Evolutionary conservation across 2,329 filamentous ascomycete genomes (phyloP).

Genomic region (Dactylella cylindrospora): DNA sequence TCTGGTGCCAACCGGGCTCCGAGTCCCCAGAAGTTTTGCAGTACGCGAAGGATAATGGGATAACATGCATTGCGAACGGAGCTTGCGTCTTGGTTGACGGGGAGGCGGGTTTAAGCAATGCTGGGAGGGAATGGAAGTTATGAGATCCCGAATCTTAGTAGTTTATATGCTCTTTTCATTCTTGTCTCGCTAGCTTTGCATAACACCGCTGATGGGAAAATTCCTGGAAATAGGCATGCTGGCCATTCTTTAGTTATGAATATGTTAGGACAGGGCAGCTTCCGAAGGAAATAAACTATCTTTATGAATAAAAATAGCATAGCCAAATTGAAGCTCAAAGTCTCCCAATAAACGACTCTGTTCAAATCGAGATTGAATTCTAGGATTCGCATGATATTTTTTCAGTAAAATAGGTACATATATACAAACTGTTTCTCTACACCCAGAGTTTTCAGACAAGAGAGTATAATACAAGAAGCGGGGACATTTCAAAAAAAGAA

Average conservation of each 20-base stretch:
- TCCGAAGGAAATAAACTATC: constrained; percentile 16
- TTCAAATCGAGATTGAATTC: not conserved
- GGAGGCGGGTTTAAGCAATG: constrained; percentile 63
- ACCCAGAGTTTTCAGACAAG: not conserved
- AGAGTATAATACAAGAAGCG: not conserved
- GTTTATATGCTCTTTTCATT: not conserved
- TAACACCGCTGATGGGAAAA: constrained; percentile 14
- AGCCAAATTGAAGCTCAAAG: not conserved
- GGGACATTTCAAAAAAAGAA: too few relatives aligned
- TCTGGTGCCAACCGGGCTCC: constrained; percentile 89
- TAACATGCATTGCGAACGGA: constrained; percentile 63
- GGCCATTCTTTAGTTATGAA: constrained; percentile 39
- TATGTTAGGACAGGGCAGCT: constrained; percentile 25
- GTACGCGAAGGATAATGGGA: constrained; percentile 64
- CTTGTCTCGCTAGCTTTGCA: not conserved
- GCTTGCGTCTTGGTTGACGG: constrained; percentile 90
- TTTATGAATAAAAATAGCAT: not conserved
- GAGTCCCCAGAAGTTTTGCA: constrained; percentile 75
- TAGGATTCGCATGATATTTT: not conserved
- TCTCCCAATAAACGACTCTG: not conserved
- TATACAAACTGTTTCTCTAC: not conserved
- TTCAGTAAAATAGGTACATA: too few relatives aligned
- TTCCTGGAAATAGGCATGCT: constrained; percentile 11
- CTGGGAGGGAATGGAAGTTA: constrained; percentile 57
- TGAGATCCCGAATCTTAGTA: constrained; percentile 46